Evolutionary conservation across 2,329 filamentous ascomycete genomes (phyloP), one percentile per base, ranked within the genome.

Genomic region (Fusarium lateritium): DNA sequence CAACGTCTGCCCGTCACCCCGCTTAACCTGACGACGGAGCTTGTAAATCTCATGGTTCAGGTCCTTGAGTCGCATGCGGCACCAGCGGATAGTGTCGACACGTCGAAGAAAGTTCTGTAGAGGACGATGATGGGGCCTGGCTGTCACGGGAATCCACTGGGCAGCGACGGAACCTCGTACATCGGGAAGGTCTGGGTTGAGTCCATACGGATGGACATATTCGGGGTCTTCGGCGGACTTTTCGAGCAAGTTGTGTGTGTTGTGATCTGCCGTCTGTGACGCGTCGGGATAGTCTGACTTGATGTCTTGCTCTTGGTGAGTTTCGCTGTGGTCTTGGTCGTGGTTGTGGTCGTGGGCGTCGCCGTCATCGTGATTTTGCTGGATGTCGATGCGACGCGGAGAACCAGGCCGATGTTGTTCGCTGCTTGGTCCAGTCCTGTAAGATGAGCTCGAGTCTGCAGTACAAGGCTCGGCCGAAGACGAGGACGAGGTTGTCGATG

Each of bases 81-180:
- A 92, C 92, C 92, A 98, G 66, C 95, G 89, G 78, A 99, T 98
- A 0, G 94, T 96, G 80, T 99, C 96, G 17, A 98, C 94, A 79
- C 97, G 96, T 76, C 94, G 91, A 71, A 94, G 92, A 70, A 94
- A 87, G 46, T 92, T 84, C 17, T 87, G 88, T 22, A 96, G 79
- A 7, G 86, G 82, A 1, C 84, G 77, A 76, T 97, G 94, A 2
- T 91, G 90, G 2, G 94, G 94, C 43, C 94, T 88, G 72, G 94
- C 86, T 79, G 93, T 91, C 11, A 84, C 82, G 17, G 89, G 85
- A 39, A 97, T 83, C 90, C 92, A 97, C 69, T 90, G 91, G 15
- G 90, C 88, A 14, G 93, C 92, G 38, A 93, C 82, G 59, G 82
- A 83, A 28, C 82, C 82, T 45, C 81, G 78, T 6, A 83, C 77